Evolutionary conservation across 305 asterid genomes (phyloP).

Genomic region (Vinca major): DNA sequence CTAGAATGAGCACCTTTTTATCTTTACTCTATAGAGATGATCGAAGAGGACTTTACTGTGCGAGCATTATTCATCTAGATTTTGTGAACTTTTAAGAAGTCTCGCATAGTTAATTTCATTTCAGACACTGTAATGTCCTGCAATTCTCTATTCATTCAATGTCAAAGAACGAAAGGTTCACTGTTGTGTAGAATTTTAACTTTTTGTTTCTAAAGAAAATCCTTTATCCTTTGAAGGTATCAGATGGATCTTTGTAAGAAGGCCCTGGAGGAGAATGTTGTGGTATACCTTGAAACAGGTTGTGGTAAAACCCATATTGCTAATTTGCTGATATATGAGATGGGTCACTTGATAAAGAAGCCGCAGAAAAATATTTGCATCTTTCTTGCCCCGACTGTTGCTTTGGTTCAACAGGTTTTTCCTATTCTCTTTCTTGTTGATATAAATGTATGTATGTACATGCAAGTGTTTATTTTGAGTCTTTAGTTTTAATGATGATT

Average conservation of each 20-base stretch:
- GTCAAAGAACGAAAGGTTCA: background rate
- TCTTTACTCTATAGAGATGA: background rate
- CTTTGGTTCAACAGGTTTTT: constrained; percentile 90
- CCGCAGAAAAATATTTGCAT: constrained; percentile 80
- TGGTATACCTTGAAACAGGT: constrained; percentile 86
- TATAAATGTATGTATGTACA: background rate
- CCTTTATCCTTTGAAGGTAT: constrained; percentile 42
- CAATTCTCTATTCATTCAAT: constrained; percentile 1
- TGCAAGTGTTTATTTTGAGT: background rate
- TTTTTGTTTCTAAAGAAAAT: background rate
- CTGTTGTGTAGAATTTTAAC: background rate
- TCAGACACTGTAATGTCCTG: background rate
- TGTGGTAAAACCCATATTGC: constrained; percentile 98
- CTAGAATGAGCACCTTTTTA: background rate
- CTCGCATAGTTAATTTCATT: background rate
- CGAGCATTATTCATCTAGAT: background rate
- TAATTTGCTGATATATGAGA: constrained; percentile 77
- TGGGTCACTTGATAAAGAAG: constrained; percentile 75
- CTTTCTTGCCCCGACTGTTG: constrained; percentile 96
- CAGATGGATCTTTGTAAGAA: constrained; percentile 83
- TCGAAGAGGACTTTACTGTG: background rate
- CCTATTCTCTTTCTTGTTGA: background rate
- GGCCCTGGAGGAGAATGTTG: constrained; percentile 76
- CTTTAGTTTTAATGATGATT: background rate
- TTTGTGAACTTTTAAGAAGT: background rate